Conservation (phyloP, 2,329 filamentous ascomycete species). For the Alternaria burnsii region DNA sequence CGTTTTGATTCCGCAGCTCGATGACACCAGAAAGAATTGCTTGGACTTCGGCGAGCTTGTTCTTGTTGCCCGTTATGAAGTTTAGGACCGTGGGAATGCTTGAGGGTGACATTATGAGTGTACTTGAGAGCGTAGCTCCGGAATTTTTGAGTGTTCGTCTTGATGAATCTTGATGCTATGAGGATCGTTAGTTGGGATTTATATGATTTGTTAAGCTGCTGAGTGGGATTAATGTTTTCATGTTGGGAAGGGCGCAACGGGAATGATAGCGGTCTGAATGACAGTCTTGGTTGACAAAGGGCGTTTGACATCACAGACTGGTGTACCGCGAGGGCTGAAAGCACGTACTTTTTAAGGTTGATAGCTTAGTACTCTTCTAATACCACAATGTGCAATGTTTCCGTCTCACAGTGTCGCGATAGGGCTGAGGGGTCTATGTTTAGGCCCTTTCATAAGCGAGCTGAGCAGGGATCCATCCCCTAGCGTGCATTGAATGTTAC, state of each 20-base stretch:
- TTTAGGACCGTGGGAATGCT: constrained; percentile 67
- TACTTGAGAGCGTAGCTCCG: not conserved
- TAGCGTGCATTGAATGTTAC: constrained; percentile 17
- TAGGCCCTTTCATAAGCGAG: constrained; percentile 18
- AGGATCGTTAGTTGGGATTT: not conserved
- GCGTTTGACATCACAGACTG: not conserved
- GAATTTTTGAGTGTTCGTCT: not conserved
- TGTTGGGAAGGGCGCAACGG: constrained; percentile 6
- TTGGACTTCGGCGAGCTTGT: constrained; percentile 87
- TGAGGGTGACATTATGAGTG: constrained; percentile 23
- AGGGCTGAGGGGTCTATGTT: constrained; percentile 20
- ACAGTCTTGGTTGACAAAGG: constrained; percentile 1
- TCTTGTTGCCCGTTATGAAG: constrained; percentile 96
- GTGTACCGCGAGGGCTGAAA: not conserved
- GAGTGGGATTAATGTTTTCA: constrained; percentile 18
- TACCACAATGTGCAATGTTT: constrained; percentile 4
- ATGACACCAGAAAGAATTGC: constrained; percentile 79
- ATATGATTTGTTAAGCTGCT: constrained; percentile 18
- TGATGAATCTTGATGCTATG: not conserved
- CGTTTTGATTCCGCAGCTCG: constrained; percentile 73
- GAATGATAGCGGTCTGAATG: constrained; percentile 1
- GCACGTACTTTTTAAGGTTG: constrained; percentile 7
- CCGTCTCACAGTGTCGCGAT: constrained; percentile 5
- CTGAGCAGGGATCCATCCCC: constrained; percentile 13
- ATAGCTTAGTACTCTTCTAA: constrained; percentile 1